Evolutionary conservation across 768 basidiomycete genomes (phyloP).

Genomic region (Auricularia sp.): DNA sequence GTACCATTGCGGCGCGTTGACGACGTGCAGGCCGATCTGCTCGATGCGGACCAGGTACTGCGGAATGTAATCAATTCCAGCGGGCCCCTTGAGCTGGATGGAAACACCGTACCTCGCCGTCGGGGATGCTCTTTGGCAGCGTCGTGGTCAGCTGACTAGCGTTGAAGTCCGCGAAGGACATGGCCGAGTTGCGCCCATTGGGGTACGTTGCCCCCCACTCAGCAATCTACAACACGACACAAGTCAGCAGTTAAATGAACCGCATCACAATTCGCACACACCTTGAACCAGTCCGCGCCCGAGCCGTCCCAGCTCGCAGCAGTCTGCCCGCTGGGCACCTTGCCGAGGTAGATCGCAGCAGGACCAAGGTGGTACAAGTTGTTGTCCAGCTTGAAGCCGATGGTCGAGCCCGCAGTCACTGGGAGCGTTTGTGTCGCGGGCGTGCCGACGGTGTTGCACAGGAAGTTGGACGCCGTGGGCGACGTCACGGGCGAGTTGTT

Average conservation of each 20-base stretch:
- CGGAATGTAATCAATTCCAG: not conserved
- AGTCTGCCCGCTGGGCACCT: not conserved
- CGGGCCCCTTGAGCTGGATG: too few relatives aligned
- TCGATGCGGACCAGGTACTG: constrained; percentile 25
- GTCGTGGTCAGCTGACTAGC: not conserved
- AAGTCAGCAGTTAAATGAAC: not conserved
- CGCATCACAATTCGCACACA: too few relatives aligned
- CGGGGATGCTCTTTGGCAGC: not conserved
- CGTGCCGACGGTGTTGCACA: constrained; percentile 28
- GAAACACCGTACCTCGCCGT: not conserved
- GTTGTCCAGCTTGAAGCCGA: constrained; percentile 32
- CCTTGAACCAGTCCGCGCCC: constrained; percentile 3
- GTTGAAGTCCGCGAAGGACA: constrained; percentile 1
- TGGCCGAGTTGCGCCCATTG: not conserved
- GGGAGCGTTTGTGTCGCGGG: constrained; percentile 27
- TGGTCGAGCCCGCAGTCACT: constrained; percentile 29
- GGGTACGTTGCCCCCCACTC: constrained; percentile 4
- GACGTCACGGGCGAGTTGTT: constrained; percentile 25
- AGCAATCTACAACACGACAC: not conserved
- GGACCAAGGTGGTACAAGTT: constrained; percentile 36
- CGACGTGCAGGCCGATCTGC: constrained; percentile 28
- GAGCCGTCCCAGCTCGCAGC: constrained; percentile 2
- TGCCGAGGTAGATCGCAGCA: constrained; percentile 32
- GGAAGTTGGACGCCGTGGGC: constrained; percentile 22
- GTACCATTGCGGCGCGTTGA: constrained; percentile 27